Evolutionary conservation across 257 asterid genomes (phyloP), one percentile per base, ranked within the genome.

Genomic region (Avicennia marina): DNA sequence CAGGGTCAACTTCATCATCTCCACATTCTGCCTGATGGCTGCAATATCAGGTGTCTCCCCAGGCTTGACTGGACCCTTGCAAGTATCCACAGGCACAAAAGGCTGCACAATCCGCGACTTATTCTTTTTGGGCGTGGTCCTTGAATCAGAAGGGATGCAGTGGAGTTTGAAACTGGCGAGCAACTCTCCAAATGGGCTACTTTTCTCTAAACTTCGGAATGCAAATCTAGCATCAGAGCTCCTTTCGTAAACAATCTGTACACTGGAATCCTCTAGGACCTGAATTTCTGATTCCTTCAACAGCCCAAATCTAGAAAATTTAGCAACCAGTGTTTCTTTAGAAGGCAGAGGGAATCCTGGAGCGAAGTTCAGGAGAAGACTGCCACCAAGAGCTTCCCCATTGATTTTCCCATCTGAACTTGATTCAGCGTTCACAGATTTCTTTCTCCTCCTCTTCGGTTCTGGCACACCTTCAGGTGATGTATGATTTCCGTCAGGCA

Each of bases 1-100:
- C 75, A 90, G 64, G 63, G 78, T 62, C 48, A 70, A 16, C 43
- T 74, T 85, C 98, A 90, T 90, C 80, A 56, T 78, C 72, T 87
- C 96, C 64, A 85, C 89, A 16, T 83, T 83, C 86, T 71, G 60
- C 68, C 66, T 87, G 21, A 87, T 87, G 24, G 50, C 42, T 1
- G 75, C 48, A 11, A 90, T 66, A 51, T 81, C 81, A 11, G 78
- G 84, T 20, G 38, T 40, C 48, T 70, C 81, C 8, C 51, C 61
- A 7, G 46, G 46, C 61, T 57, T 61, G 11, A 39, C 39, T 1
- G 50, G 58, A 38, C 13, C 41, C 6, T 56, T 77, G 62, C 13
- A 19, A 25, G 41, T 60, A 5, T 60, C 56, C 20, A n/a, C 11
- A 0, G 82, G 81, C 26, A 31, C 56, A 27, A 47, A 43, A 48